Evolutionary conservation across 306 rosid species (phyloP), one percentile per base, ranked within the genome.

Genomic region (Quercus glauca): DNA sequence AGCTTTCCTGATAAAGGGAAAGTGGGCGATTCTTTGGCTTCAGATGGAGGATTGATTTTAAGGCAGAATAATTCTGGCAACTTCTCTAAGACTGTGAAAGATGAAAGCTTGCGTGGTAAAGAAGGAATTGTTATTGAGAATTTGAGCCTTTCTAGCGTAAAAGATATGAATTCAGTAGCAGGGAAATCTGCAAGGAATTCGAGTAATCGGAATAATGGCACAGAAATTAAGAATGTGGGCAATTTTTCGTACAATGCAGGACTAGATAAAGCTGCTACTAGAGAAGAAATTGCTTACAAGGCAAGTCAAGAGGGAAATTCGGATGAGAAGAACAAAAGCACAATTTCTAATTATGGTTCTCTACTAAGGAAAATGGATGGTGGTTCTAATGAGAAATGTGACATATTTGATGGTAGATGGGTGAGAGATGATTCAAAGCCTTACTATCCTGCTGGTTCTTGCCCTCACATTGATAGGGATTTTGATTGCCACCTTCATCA

Each of bases 361-460:
- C 79, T 78, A 26, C 12, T 33, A 14, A 21, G 55, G 81, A 78
- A 57, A 49, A 75, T 25, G 76, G 55, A 71, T 67, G 63, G 49
- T 73, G 84, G 76, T 41, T 88, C 85, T 13, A 37, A 20, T 52
- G 83, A 82, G 81, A 72, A 86, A 5, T 96, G 99, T 78, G 87
- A 96, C 35, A 76, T 93, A 25, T 96, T 85, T 78, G 79, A 89
- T 76, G 99, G 98, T 15, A 80, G 79, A 77, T 96, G 98, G 99
- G 93, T 89, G 25, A 89, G 88, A 80, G 99, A 91, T 80, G 85
- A 90, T 70, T 89, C 94, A 1, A 91, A 93, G 73, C 99, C 99
- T n/a, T 93, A 90, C 58, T 93, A 93, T 71, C 91, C 92, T 35
- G 45, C 85, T 26, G 98, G 99, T 58, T 93, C 98, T 71, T 95